A percentile compares a stretch with the other conserved stretches of the same genome.
Conservation (phyloP, 2,329 filamentous ascomycete genomes). For the Aspergillus viridinutans region DNA sequence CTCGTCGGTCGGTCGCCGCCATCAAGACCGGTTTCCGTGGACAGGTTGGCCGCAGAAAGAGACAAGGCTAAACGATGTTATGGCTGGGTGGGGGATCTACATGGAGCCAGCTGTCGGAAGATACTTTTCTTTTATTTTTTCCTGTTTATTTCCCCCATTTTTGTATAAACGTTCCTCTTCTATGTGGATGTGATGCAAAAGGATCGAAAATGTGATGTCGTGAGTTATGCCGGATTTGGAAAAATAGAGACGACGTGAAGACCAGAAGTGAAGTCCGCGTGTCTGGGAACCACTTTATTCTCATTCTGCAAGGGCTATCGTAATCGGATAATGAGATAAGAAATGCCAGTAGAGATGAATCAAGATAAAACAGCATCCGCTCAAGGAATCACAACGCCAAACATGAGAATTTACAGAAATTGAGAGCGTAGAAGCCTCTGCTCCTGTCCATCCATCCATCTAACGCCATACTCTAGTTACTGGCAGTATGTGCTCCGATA, state of each 20-base stretch:
- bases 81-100: slow-evolving; percentile 7
- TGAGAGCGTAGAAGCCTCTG: slow-evolving; percentile 1
- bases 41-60: slow-evolving; percentile 97
- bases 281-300: neutral
- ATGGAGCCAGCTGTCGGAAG: slow-evolving; percentile 7
- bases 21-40: slow-evolving; percentile 99
- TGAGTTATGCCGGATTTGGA: neutral
- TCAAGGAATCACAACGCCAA: neutral
- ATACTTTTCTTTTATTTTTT: slow-evolving; percentile 19
- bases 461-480: slow-evolving; percentile 12
- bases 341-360: neutral
- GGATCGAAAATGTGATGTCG: neutral
- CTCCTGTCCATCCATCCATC: neutral
- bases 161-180: slow-evolving; percentile 16
- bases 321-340: neutral
- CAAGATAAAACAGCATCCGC: neutral
- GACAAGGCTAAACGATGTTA: slow-evolving; percentile 64
- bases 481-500: slow-evolving; percentile 42
- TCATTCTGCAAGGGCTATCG: neutral
- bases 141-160: slow-evolving; percentile 7
- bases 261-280: neutral
- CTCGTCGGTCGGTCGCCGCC: slow-evolving; percentile 82
- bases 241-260: slow-evolving; percentile 14
- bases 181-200: slow-evolving; percentile 13
- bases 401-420: neutral